Evolutionary conservation across 495 filamentous ascomycete species (phyloP), one percentile per base, ranked within the genome.

Genomic region (Aspergillus asperescens): DNA sequence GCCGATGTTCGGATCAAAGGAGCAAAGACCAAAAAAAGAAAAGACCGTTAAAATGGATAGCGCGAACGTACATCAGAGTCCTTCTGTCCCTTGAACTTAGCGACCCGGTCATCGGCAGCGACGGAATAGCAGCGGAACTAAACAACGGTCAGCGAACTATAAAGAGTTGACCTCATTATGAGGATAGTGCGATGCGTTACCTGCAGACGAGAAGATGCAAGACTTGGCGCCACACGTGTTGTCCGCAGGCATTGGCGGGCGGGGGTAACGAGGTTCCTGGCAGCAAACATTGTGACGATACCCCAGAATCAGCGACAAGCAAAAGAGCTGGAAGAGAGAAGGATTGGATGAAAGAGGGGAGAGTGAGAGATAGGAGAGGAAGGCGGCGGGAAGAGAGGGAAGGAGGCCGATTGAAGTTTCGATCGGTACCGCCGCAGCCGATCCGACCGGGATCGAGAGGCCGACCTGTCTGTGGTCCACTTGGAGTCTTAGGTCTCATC

Each of bases 31-130:
- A 46, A 52, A 42, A 47, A 45, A 52, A 51, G 45, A 42, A 54
- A 53, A 56, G 43, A 55, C 51, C 23, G 41, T 43, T 47, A 56
- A 56, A 50, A 52, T n/a, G n/a, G n/a, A n/a, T 32, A 29, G 54
- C 46, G 64, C 63, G n/a, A 57, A 70, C 68, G 57, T 84, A 96
- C 92, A 80, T 91, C 83, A 65, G 87, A 72, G 57, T 84, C 89
- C 75, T 95, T 96, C 68, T 80, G 74, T 58, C 93, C 93, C 62
- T 85, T 85, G 79, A 96, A 98, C 74, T 90, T 86, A 67, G 90
- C 93, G 60, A 98, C 88, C 55, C 85, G 82, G 28, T 89, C 86
- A 42, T 85, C 71, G 38, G 71, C 69, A 51, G 81, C 65, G 44
- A 71, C 63, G 46, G 82, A 73, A 55, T 81, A 83, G 53, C 62